A percentile compares a stretch with the other conserved stretches of the same genome.
phyloP scores from a whole-genome alignment of 257 asterid genomes.

The Solanum sejunctum region DNA sequence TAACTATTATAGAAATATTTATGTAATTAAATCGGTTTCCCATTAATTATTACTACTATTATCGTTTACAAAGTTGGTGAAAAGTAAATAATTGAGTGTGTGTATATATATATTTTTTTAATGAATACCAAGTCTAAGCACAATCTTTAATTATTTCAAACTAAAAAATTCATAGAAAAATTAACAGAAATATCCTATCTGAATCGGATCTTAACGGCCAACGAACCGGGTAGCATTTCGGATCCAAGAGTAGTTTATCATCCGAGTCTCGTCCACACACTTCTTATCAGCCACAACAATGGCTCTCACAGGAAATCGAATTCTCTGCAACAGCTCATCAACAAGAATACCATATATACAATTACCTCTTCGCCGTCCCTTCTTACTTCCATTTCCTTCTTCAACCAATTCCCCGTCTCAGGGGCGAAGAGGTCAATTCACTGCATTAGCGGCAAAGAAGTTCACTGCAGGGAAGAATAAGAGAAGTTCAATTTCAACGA shows the following conservation, averaged over 20 bases:
- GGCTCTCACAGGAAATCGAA: conserved; percentile 54
- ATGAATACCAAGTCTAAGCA: not conserved
- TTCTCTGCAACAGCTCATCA: conserved; percentile 28
- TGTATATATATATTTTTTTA: too few species aligned
- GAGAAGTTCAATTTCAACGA: conserved; percentile 38
- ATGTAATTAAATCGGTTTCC: too few species aligned
- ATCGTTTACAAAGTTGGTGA: not conserved
- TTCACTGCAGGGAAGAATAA: conserved; percentile 54
- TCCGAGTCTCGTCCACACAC: not conserved
- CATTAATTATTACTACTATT: not conserved
- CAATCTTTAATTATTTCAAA: not conserved
- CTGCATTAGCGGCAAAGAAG: conserved; percentile 69
- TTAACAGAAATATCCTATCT: not conserved
- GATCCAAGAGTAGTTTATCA: not conserved
- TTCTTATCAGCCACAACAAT: conserved; percentile 23
- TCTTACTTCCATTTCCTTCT: conserved; percentile 5
- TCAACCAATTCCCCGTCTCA: conserved; percentile 16
- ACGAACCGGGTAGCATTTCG: not conserved
- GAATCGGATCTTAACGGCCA: not conserved
- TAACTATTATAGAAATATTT: too few species aligned
- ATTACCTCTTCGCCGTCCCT: conserved; percentile 17
- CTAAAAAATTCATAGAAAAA: not conserved
- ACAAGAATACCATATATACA: conserved; percentile 17
- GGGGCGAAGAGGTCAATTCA: conserved; percentile 19
- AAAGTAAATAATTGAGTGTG: not conserved